Evolutionary conservation across 2,329 filamentous ascomycete species (phyloP).

Genomic region (Xylariaceae sp.): DNA sequence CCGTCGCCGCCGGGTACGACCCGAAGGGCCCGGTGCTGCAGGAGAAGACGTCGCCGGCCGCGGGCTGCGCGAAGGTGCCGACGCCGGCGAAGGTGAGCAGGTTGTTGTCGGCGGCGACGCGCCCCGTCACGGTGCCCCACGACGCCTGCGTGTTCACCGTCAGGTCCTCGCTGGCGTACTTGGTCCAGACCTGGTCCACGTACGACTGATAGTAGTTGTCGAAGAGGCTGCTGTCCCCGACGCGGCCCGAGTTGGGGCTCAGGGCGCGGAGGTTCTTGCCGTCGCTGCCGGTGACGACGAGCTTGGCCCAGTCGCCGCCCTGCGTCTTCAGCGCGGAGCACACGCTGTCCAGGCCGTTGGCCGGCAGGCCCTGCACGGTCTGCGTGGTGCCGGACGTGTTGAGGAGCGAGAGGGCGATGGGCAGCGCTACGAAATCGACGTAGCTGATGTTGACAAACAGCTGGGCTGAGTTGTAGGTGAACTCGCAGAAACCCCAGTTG

Average conservation of each 20-base stretch:
- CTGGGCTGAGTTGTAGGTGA: conserved; percentile 58
- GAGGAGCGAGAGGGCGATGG: conserved; percentile 53
- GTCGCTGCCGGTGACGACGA: conserved; percentile 39
- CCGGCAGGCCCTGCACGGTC: conserved; percentile 45
- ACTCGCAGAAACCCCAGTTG: conserved; percentile 66
- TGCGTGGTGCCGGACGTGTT: conserved; percentile 41
- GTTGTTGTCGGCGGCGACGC: conserved; percentile 28
- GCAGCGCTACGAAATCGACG: conserved; percentile 69
- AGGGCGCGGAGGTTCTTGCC: conserved; percentile 45
- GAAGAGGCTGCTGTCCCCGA: conserved; percentile 42
- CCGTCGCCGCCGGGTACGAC: conserved; percentile 32
- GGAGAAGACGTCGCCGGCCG: conserved; percentile 31
- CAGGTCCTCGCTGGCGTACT: conserved; percentile 41
- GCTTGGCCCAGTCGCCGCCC: conserved; percentile 49
- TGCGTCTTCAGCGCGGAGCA: conserved; percentile 42
- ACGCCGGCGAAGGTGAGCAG: conserved; percentile 35
- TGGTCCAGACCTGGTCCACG: conserved; percentile 48
- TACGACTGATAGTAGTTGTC: conserved; percentile 46
- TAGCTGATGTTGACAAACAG: conserved; percentile 67
- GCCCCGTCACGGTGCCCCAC: conserved; percentile 45
- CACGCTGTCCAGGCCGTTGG: conserved; percentile 41
- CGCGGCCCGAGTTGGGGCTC: conserved; percentile 47
- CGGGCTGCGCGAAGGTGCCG: conserved; percentile 41
- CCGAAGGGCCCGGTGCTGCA: conserved; percentile 51
- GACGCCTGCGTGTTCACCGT: conserved; percentile 50